Evolutionary conservation across 2,329 filamentous ascomycete species (phyloP).

Genomic region (Hypoxylon sp.): DNA sequence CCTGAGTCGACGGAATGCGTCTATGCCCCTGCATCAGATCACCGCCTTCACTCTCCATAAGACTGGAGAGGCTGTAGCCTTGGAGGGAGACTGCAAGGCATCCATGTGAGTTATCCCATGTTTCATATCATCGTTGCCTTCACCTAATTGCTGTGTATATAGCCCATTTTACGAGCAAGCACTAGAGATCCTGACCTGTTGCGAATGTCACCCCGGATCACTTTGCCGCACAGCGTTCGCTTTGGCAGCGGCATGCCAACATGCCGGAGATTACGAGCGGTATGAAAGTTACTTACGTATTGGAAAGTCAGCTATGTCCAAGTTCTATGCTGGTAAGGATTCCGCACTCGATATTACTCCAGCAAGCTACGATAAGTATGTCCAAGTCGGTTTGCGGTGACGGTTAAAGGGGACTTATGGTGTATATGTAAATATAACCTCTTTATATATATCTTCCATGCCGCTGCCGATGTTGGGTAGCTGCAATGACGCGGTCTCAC

Average conservation of each 20-base stretch:
- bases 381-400: constrained; percentile 12
- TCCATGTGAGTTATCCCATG: constrained; percentile 1
- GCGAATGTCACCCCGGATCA: constrained; percentile 10
- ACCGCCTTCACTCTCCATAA: constrained; percentile 13
- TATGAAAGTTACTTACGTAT: neutral
- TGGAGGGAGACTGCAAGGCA: neutral
- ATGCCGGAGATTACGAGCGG: neutral
- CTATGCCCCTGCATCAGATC: constrained; percentile 6
- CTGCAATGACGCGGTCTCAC: too few species aligned
- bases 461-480: too few species aligned
- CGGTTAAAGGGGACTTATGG: neutral
- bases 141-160: neutral
- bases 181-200: constrained; percentile 2
- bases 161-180: constrained; percentile 12
- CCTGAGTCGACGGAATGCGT: neutral
- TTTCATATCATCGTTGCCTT: neutral
- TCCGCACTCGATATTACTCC: neutral
- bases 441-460: too few species aligned
- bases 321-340: neutral
- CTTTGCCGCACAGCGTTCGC: constrained; percentile 5
- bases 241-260: neutral
- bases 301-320: neutral
- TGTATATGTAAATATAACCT: neutral
- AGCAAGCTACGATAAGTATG: neutral
- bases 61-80: neutral